Base-by-base conservation (phyloP, 352 stramenopile species). In the Peronospora destructor region DNA sequence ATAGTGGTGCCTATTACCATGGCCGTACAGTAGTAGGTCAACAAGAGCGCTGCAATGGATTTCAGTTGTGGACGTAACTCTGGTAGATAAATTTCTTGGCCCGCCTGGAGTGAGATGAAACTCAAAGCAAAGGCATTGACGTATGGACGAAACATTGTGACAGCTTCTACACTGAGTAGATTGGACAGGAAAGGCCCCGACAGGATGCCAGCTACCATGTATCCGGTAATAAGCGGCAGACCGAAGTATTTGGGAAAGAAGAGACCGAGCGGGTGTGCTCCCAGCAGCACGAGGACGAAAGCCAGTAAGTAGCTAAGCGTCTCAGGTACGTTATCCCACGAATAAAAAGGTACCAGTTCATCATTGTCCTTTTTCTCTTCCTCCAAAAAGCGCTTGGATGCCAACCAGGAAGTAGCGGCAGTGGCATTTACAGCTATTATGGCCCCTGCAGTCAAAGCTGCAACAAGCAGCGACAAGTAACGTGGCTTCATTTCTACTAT, bases 51-150 rank as follows among this genome's bases (percentile, higher is more conserved):
- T 17, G 80, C 16, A 33, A 85, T 80, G 28, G 68, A 61, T 45
- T 76, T 76, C 58, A 85, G 71, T 52, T 85, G 73, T 9, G 73
- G 73, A 2, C 45, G 44, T 9, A 85, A 56, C 36, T 85, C 73
- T 8, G 73, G 73, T 8, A 79, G 43, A 14, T 83, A 85, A 40
- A 85, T 80, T 53, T 85, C 73, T 37, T 85, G 73, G 2, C 73
- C 73, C 4, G 73, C 73, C 39, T 85, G 73, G 66, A 83, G 81
- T 44, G 73, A 82, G 49, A 85, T 85, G 61, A 85, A 85, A 34
- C 68, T 78, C 19, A 85, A 56, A 35, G 73, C 71, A 40, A 83
- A 66, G 26, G 71, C 71, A 50, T 76, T 85, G 39, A 85, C 65
- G 42, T 66, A 76, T 16, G 61, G 59, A 17, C 66, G 38, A 43